phyloP scores from a whole-genome alignment of 2,329 filamentous ascomycete genomes.

The Ceratocystiopsis brevicomis region DNA sequence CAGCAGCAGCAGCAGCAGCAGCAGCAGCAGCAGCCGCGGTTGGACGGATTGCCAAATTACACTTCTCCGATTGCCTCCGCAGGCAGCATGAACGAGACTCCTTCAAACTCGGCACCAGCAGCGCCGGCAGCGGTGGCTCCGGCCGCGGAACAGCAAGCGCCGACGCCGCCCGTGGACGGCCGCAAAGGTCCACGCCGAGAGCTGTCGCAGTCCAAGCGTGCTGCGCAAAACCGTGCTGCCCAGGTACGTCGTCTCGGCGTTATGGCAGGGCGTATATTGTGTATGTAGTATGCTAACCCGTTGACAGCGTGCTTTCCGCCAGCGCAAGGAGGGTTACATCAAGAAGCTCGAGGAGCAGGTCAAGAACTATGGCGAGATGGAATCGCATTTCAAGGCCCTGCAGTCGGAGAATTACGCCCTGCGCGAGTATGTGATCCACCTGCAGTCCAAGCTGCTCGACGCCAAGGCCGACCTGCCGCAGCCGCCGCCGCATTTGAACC shows the following conservation, averaged over 20 bases:
- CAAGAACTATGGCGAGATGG: conserved; percentile 57
- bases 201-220: conserved; percentile 85
- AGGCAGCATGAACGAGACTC: background rate
- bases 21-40: conserved; percentile 11
- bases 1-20: conserved; percentile 4
- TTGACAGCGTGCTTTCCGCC: conserved; percentile 73
- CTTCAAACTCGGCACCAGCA: conserved; percentile 9
- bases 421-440: conserved; percentile 77
- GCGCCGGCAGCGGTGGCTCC: too few species aligned
- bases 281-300: background rate
- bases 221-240: conserved; percentile 87
- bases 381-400: conserved; percentile 58
- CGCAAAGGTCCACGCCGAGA: conserved; percentile 76
- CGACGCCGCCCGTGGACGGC: conserved; percentile 22
- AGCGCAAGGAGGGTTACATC: conserved; percentile 95
- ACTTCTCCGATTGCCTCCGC: too few species aligned
- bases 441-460: conserved; percentile 75
- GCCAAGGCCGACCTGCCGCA: conserved; percentile 68
- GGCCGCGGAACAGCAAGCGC: too few species aligned
- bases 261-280: background rate
- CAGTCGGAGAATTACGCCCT: conserved; percentile 80
- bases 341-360: conserved; percentile 94
- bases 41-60: too few species aligned
- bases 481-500: conserved; percentile 60
- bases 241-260: conserved; percentile 46